Base-by-base conservation (phyloP, 306 rosid species). In the Cicer bijugum region DNA sequence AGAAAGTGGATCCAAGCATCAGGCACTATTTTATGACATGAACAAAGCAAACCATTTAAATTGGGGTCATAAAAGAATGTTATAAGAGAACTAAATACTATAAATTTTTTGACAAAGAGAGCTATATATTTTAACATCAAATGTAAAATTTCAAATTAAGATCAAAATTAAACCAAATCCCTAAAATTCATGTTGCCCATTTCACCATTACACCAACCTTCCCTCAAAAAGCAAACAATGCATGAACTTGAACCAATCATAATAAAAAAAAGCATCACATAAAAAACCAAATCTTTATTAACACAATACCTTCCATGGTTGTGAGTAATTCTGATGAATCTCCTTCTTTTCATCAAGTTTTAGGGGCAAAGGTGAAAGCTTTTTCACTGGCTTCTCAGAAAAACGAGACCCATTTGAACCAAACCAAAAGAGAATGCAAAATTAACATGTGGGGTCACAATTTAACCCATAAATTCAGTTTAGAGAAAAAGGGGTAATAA, bases 281-380 rank as follows among this genome's bases (percentile, higher is more conserved):
- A 33, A 78, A 74, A 78, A 55, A 66, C 76, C 85, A 83, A 72
- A 78, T 73, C 75, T 53, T 52, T 33, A 74, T 48, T 35, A 42
- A 38, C 56, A 74, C n/a, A 65, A 76, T 86, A 89, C 93, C 93
- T 85, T 88, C 93, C 96, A 90, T 90, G 87, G 64, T 66, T 57
- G 86, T n/a, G 69, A 38, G 51, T 62, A 71, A 40, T 71, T 69
- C 59, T 33, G 60, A 37, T 52, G 76, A 63, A 67, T 72, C 67
- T 46, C 72, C 12, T 71, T 65, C 43, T 48, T 15, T 48, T 61
- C 46, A 38, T 20, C 78, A 48, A 79, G 74, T 12, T 80, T 67
- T 19, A 52, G 44, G 84, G 23, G 2, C 14, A 58, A 80, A 67
- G 47, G 67, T 50, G 58, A 15, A 50, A 50, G 9, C 39, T 56